Percentiles rank a stretch among this genome's conserved stretches.
Evolutionary conservation across 495 filamentous ascomycete genomes (phyloP).

Genomic region (Evansstolkia leycettana): DNA sequence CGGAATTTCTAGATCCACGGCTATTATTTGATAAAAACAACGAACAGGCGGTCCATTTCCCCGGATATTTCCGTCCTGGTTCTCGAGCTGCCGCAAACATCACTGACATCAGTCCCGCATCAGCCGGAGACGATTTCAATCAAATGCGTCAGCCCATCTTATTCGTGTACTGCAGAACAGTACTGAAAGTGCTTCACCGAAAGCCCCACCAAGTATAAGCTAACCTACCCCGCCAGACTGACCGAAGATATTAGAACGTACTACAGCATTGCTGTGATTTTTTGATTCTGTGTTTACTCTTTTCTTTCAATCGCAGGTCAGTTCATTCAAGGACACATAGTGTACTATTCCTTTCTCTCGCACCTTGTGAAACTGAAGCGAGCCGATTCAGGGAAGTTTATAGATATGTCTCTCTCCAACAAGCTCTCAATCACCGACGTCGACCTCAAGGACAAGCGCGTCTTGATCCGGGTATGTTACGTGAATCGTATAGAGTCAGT

Average conservation of each 20-base stretch:
- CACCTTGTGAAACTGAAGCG: too few species aligned
- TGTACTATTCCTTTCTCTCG: too few species aligned
- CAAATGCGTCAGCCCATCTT: constrained; percentile 17
- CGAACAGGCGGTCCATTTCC: not conserved
- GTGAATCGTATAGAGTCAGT: not conserved
- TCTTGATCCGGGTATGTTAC: constrained; percentile 79
- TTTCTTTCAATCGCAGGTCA: not conserved
- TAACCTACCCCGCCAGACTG: constrained; percentile 12
- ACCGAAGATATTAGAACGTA: not conserved
- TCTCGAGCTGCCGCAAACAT: not conserved
- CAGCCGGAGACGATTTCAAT: constrained; percentile 39
- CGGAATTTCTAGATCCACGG: constrained; percentile 17
- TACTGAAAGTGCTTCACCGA: constrained; percentile 25
- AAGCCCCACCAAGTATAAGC: constrained; percentile 17
- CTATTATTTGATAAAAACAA: constrained; percentile 23
- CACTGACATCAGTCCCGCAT: constrained; percentile 39
- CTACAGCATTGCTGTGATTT: constrained; percentile 13
- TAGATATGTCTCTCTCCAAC: constrained; percentile 89
- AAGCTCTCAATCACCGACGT: constrained; percentile 94
- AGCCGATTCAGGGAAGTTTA: too few species aligned
- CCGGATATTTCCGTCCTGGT: constrained; percentile 23
- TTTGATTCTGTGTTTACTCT: not conserved
- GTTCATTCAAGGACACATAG: not conserved
- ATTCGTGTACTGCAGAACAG: too few species aligned
- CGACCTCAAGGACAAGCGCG: constrained; percentile 95